A percentile compares a stretch with the other conserved stretches of the same genome.
Conservation (phyloP, 23 red algal genomes). For the Cyanidium caldarium region DNA sequence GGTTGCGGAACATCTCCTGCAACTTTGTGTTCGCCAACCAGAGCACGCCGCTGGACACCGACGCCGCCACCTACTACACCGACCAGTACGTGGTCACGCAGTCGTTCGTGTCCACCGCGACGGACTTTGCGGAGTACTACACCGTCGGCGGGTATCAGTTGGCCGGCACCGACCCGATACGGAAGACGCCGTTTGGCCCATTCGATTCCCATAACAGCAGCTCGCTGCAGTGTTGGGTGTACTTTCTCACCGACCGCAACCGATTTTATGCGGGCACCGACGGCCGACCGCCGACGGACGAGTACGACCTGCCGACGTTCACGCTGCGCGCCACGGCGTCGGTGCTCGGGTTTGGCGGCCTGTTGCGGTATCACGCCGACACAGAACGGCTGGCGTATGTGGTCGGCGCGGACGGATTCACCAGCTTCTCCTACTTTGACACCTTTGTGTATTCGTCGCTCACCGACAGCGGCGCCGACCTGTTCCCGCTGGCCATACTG, state of each 20-base stretch:
- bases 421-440: not conserved
- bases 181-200: not conserved
- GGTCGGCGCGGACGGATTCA: not conserved
- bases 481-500: not conserved
- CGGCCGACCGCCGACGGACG: not conserved
- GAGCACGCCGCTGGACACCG: not conserved
- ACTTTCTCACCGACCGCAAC: not conserved
- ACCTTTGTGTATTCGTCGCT: not conserved
- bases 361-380: not conserved
- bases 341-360: not conserved
- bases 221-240: constrained; percentile 5
- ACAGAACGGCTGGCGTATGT: not conserved
- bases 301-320: not conserved
- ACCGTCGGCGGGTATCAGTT: not conserved
- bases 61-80: not conserved
- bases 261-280: not conserved
- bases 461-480: not conserved
- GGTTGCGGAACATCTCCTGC: not conserved
- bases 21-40: constrained; percentile 5
- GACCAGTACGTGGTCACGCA: not conserved
- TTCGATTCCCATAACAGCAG: not conserved
- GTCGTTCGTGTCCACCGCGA: constrained; percentile 1
- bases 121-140: not conserved
- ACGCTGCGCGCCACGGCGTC: not conserved
- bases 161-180: not conserved